phyloP scores from a whole-genome alignment of 1,284 basidiomycete species.

The Microbotryum intermedium region DNA sequence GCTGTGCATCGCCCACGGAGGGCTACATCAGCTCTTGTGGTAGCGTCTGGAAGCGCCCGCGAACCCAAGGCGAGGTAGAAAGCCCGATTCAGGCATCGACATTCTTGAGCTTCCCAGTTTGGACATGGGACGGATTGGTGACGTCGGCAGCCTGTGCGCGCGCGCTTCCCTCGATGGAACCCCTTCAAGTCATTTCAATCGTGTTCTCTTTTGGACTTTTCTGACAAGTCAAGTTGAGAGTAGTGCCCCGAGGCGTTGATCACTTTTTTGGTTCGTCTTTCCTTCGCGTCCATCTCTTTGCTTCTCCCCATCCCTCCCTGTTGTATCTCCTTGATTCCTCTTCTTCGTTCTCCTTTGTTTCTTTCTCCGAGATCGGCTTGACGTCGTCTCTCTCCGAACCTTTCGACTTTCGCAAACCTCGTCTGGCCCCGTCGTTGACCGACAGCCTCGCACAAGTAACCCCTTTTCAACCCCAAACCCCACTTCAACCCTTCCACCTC shows the following conservation, averaged over 20 bases:
- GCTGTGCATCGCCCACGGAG: too few species aligned
- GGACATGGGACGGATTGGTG: not conserved
- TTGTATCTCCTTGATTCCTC: not conserved
- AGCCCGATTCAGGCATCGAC: too few species aligned
- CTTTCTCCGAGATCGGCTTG: not conserved
- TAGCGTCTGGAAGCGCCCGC: too few species aligned
- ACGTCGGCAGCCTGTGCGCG: not conserved
- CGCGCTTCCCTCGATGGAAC: too few species aligned
- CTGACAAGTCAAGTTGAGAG: not conserved
- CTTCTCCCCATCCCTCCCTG: not conserved
- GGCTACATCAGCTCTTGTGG: too few species aligned
- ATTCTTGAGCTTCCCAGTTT: not conserved
- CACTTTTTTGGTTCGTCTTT: not conserved
- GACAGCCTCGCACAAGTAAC: not conserved
- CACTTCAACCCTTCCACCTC: not conserved
- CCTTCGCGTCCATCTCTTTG: not conserved
- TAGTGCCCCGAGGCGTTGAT: too few species aligned
- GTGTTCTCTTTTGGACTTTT: too few species aligned
- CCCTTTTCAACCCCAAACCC: not conserved
- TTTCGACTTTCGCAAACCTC: not conserved
- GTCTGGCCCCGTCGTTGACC: not conserved
- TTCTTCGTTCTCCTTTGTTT: not conserved
- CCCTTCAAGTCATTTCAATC: too few species aligned
- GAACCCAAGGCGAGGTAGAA: too few species aligned
- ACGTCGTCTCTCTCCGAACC: not conserved